These are phyloP conservation scores for Plantago rigida DNA, from an alignment of 305 asterid genomes.

Conservation along the genomic window DNA sequence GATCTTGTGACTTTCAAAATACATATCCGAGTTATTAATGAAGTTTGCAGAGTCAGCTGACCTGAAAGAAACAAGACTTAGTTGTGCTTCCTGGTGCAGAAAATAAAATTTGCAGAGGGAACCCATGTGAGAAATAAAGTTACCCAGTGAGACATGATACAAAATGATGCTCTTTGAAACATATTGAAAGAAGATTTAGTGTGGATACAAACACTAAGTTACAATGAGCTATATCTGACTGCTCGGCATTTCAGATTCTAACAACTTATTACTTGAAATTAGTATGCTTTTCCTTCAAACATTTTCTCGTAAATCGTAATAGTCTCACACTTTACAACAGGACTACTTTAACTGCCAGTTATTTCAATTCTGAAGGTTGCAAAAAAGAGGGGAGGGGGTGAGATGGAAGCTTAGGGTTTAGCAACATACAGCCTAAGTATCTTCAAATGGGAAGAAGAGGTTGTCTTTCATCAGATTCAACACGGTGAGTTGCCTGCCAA, in stretches of 20 bases:
- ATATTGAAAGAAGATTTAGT: not conserved
- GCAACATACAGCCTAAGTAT: constrained; percentile 32
- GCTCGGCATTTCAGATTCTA: not conserved
- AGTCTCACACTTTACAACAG: too few species aligned
- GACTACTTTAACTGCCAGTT: too few species aligned
- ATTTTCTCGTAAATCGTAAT: not conserved
- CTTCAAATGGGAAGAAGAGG: constrained; percentile 76
- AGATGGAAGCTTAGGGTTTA: constrained; percentile 16
- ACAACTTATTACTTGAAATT: not conserved
- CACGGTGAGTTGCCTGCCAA: constrained; percentile 71
- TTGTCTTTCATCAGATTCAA: constrained; percentile 62
- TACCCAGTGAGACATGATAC: too few species aligned
- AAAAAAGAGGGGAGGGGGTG: constrained; percentile 17
- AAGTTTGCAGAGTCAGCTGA: too few species aligned
- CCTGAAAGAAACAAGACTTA: not conserved
- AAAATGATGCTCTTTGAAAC: too few species aligned
- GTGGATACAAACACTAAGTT: not conserved
- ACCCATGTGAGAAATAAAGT: too few species aligned
- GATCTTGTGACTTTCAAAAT: too few species aligned
- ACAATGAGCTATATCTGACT: constrained; percentile 1
- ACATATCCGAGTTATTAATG: too few species aligned
- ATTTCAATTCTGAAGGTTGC: not conserved
- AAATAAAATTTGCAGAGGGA: not conserved
- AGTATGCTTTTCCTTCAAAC: not conserved
- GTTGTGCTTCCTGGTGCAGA: not conserved